Base-by-base conservation (phyloP, 1,284 basidiomycete species). In the Ceratobasidium theobromae region DNA sequence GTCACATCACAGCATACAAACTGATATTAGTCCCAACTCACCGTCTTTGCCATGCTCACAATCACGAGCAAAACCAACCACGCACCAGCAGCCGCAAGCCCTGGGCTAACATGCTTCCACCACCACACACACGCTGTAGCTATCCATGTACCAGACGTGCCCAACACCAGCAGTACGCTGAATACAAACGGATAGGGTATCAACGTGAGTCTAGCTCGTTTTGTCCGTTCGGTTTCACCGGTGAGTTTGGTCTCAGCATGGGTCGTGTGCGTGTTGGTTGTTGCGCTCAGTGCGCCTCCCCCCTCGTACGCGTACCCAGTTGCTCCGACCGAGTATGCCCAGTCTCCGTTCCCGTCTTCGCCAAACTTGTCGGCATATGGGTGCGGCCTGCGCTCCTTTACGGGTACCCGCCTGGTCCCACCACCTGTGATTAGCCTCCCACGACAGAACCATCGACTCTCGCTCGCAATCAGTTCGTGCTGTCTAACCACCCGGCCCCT, bases 121-220 rank as follows among this genome's bases (percentile, higher is more conserved):
- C 93, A 88, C 86, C 89, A 94, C 21, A 88, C 86, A 67, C 87
- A 87, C 2, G 92, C 94, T 23, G 88, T 90, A 3, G 86, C 89
- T 71, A 95, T 84, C 89, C 89, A 97, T 6, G 87, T 76, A 0
- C 87, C 91, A 1, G 87, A 77, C 68, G 96, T 80, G 14, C 82
- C 81, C 49, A 93, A 75, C 45, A 90, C 77, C 18, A 95, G 66
- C 3, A 77, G 73, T 55, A 93, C 46, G n/a, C 58, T 62, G 21
- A 62, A 62, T 35, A 62, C 58, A 52, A 62, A 62, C 35, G 58
- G 58, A 28, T 62, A 62, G 4, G 58, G 58, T 23, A 62, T 35
- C 16, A 62, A 33, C 23, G 48, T 27, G 16, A 62, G 14, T 38
- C 58, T 2, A 27, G 16, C 23, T 16, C 58, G 46, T 18, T 62